Evolutionary conservation across 2,329 filamentous ascomycete genomes (phyloP).

Genomic region (Paecilomyces niveus): DNA sequence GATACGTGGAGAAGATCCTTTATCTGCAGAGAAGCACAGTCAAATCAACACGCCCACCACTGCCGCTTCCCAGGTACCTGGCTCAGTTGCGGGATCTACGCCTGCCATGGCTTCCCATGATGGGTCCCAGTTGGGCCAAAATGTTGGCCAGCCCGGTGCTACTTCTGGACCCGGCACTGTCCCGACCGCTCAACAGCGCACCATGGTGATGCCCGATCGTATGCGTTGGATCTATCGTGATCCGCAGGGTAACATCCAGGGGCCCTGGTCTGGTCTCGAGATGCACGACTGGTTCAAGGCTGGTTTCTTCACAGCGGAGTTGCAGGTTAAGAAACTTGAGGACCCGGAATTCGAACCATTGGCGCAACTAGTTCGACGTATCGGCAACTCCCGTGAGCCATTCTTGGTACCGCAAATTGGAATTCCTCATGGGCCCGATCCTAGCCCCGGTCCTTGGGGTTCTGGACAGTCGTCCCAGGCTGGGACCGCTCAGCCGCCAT

Average conservation of each 20-base stretch:
- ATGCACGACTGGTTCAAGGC: conserved; percentile 99
- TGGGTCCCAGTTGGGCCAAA: conserved; percentile 23
- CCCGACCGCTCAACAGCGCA: conserved; percentile 63
- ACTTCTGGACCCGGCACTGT: conserved; percentile 60
- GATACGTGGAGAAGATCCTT: conserved; percentile 13
- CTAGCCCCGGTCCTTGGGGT: conserved; percentile 44
- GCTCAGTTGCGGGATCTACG: conserved; percentile 27
- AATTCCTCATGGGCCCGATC: conserved; percentile 76
- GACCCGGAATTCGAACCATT: conserved; percentile 91
- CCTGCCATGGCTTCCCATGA: conserved; percentile 23
- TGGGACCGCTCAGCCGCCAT: conserved; percentile 71
- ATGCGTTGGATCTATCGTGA: conserved; percentile 99
- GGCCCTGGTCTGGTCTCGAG: conserved; percentile 90
- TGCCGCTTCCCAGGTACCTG: conserved; percentile 28
- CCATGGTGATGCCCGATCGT: conserved; percentile 98
- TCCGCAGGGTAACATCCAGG: conserved; percentile 84
- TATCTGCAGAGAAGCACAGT: conserved; percentile 22
- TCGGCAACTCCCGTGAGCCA: conserved; percentile 93
- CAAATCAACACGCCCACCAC: conserved; percentile 22
- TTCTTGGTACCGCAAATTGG: conserved; percentile 97
- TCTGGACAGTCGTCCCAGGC: conserved; percentile 37
- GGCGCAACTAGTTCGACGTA: conserved; percentile 87
- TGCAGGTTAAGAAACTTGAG: conserved; percentile 91
- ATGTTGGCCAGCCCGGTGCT: conserved; percentile 23
- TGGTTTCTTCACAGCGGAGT: conserved; percentile 90